These are phyloP conservation scores for Fagopyrum tataricum DNA, from an alignment of 148 eudicot genomes.

Conservation along the genomic window DNA sequence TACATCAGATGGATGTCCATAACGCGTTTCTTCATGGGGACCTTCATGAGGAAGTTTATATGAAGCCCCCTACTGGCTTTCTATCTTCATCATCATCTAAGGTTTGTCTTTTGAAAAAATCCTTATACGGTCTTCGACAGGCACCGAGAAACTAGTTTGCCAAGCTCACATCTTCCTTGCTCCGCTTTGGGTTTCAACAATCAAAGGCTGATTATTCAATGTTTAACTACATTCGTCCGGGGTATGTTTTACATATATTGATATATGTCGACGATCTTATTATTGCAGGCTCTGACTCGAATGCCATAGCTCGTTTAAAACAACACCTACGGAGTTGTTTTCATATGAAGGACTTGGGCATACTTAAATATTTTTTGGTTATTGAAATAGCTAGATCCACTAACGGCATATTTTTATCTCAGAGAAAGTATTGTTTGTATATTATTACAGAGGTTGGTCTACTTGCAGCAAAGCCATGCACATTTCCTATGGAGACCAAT, in stretches of 20 bases:
- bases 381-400: not conserved
- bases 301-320: too few relatives aligned
- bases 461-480: not conserved
- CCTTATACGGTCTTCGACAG: not conserved
- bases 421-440: too few relatives aligned
- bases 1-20: too few relatives aligned
- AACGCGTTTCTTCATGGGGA: too few relatives aligned
- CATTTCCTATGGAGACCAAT: not conserved
- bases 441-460: not conserved
- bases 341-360: not conserved
- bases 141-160: not conserved
- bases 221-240: accelerated
- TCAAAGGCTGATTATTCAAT: not conserved
- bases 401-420: not conserved
- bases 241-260: accelerated
- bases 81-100: too few relatives aligned
- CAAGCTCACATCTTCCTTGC: too few relatives aligned
- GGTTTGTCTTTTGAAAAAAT: not conserved
- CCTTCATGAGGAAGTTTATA: too few relatives aligned
- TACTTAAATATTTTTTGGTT: not conserved
- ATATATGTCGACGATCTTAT: not conserved
- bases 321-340: too few relatives aligned
- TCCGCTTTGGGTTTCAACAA: not conserved
- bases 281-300: not conserved
- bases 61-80: not conserved